Evolutionary conservation across 2,329 filamentous ascomycete species (phyloP).

Genomic region (Epichloe glyceriae): DNA sequence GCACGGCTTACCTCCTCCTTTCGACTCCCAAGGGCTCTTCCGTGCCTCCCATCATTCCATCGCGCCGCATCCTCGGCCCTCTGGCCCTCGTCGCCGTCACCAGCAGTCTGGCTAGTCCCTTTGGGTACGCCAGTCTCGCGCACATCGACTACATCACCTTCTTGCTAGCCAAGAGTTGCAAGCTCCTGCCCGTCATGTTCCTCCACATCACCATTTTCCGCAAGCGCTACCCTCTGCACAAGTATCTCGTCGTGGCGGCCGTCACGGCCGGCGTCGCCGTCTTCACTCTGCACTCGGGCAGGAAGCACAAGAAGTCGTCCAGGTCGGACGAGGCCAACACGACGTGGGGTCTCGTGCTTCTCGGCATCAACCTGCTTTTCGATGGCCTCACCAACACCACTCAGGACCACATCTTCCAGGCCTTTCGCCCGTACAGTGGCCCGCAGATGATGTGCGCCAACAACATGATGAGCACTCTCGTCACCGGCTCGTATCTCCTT

Average conservation of each 20-base stretch:
- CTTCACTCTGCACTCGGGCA: slow-evolving; percentile 77
- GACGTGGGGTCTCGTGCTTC: slow-evolving; percentile 67
- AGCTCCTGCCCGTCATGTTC: slow-evolving; percentile 96
- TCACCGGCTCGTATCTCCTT: slow-evolving; percentile 67
- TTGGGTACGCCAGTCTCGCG: slow-evolving; percentile 81
- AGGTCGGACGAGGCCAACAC: slow-evolving; percentile 43
- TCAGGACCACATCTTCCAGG: slow-evolving; percentile 83
- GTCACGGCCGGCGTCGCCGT: slow-evolving; percentile 89
- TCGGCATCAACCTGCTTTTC: slow-evolving; percentile 83
- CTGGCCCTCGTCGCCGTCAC: slow-evolving; percentile 78
- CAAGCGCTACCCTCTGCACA: slow-evolving; percentile 82
- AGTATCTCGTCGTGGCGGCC: slow-evolving; percentile 83
- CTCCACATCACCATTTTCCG: slow-evolving; percentile 87
- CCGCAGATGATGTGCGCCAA: slow-evolving; percentile 99
- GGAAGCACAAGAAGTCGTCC: slow-evolving; percentile 33
- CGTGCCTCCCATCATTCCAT: slow-evolving; percentile 62
- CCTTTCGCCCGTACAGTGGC: slow-evolving; percentile 69
- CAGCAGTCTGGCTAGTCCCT: slow-evolving; percentile 80
- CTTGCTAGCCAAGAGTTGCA: slow-evolving; percentile 94
- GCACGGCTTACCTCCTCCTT: slow-evolving; percentile 64
- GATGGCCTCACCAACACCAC: slow-evolving; percentile 94
- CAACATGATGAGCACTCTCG: slow-evolving; percentile 70
- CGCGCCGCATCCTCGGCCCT: slow-evolving; percentile 57
- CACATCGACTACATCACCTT: slow-evolving; percentile 98
- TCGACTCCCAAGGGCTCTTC: slow-evolving; percentile 37